phyloP scores from a whole-genome alignment of 768 basidiomycete genomes.

The Clathrus columnatus region DNA sequence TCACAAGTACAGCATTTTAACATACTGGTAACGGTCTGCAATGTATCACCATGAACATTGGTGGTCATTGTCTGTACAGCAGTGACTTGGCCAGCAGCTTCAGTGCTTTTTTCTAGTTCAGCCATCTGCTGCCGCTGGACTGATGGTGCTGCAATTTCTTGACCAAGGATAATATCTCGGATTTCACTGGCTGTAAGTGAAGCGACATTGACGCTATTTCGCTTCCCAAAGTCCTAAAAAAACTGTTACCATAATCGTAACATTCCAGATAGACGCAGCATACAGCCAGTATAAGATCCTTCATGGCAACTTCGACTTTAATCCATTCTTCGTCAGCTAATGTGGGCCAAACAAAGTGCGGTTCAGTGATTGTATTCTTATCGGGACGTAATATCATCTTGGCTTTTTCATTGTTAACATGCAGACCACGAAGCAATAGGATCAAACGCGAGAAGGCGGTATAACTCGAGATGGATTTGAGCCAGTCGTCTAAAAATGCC shows the following conservation, averaged over 20 bases:
- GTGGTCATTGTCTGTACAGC: conserved; percentile 94
- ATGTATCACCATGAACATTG: conserved; percentile 93
- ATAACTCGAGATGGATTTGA: conserved; percentile 97
- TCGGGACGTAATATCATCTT: conserved; percentile 98
- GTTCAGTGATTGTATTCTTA: conserved; percentile 93
- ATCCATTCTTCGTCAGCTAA: conserved; percentile 95
- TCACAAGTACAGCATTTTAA: neutral
- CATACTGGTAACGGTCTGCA: conserved; percentile 89
- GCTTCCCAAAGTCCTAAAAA: conserved; percentile 88
- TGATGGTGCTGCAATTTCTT: conserved; percentile 94
- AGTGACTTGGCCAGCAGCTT: conserved; percentile 91
- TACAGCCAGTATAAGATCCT: conserved; percentile 88
- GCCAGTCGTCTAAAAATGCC: conserved; percentile 79
- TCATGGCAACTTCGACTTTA: conserved; percentile 97
- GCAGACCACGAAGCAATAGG: conserved; percentile 90
- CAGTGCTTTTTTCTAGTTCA: conserved; percentile 92
- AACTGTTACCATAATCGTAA: conserved; percentile 14
- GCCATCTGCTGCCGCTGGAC: conserved; percentile 99
- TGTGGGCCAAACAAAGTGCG: conserved; percentile 97
- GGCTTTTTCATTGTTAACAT: conserved; percentile 99
- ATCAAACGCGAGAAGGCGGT: conserved; percentile 98
- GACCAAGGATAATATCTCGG: conserved; percentile 95
- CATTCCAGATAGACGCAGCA: conserved; percentile 17
- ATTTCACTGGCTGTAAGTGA: conserved; percentile 95
- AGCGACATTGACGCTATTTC: conserved; percentile 97